These are phyloP conservation scores for Elymus sibiricus DNA, from an alignment of 176 grass and related monocot genomes.

Conservation along the genomic window DNA sequence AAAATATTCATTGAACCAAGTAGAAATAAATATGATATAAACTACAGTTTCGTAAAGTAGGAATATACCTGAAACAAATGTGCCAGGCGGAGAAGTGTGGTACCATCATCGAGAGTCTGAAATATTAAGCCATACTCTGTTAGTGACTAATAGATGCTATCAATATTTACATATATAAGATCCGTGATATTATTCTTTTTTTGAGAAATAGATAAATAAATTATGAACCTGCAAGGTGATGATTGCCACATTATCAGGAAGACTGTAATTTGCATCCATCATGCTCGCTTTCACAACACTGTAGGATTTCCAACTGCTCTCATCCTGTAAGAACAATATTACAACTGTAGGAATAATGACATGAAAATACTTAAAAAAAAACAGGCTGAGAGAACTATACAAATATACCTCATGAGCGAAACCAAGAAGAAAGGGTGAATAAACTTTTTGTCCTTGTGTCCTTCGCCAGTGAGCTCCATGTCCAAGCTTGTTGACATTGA, in stretches of 20 bases:
- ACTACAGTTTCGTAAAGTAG: not conserved
- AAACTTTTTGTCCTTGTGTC: conserved; percentile 75
- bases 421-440: conserved; percentile 86
- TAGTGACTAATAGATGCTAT: not conserved
- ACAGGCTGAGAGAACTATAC: not conserved
- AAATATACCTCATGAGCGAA: conserved; percentile 73
- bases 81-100: conserved; percentile 66
- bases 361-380: not conserved
- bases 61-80: conserved; percentile 79
- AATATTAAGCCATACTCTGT: conserved; percentile 13
- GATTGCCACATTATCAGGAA: conserved; percentile 85
- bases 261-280: conserved; percentile 68
- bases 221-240: conserved; percentile 73
- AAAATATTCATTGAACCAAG: not conserved
- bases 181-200: not conserved
- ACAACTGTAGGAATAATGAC: not conserved
- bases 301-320: conserved; percentile 60
- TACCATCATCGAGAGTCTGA: conserved; percentile 80
- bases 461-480: conserved; percentile 76
- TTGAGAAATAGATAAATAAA: not conserved
- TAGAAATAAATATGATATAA: not conserved
- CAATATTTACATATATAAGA: not conserved
- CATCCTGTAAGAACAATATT: conserved; percentile 46
- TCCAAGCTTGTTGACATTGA: conserved; percentile 63
- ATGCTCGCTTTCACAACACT: conserved; percentile 37